Evolutionary conservation across 2,329 filamentous ascomycete species (phyloP).

Genomic region (Diaporthe eres): DNA sequence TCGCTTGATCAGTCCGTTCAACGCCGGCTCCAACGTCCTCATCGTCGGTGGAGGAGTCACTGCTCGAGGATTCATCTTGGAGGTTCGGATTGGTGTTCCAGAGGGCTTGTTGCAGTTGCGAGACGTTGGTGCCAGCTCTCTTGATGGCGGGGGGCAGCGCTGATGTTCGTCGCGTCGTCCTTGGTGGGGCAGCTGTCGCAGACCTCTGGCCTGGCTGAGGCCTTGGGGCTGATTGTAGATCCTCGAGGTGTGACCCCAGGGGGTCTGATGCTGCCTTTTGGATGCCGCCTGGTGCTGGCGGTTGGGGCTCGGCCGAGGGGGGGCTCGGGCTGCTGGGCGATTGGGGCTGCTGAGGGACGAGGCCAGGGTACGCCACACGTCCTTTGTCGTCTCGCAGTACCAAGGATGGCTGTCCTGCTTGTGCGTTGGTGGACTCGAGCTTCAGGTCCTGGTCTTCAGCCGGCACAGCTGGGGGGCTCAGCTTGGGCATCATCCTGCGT

Average conservation of each 20-base stretch:
- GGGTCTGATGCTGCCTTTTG: constrained; percentile 42
- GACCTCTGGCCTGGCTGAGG: constrained; percentile 44
- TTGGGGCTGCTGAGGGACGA: constrained; percentile 50
- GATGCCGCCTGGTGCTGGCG: constrained; percentile 6
- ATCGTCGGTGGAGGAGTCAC: constrained; percentile 47
- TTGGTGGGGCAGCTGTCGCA: constrained; percentile 44
- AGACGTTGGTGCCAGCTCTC: constrained; percentile 48
- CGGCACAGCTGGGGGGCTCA: constrained; percentile 8
- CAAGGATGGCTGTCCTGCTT: constrained; percentile 47
- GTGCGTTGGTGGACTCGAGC: constrained; percentile 46
- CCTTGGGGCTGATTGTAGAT: constrained; percentile 18
- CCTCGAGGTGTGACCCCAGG: not conserved
- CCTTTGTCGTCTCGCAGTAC: constrained; percentile 51
- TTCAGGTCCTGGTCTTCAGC: constrained; percentile 43
- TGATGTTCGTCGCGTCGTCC: constrained; percentile 39
- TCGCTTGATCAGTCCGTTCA: constrained; percentile 31
- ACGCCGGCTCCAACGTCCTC: constrained; percentile 39
- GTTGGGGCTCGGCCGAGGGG: not conserved
- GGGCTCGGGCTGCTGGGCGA: constrained; percentile 38
- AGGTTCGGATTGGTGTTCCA: constrained; percentile 42
- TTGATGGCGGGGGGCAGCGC: constrained; percentile 42
- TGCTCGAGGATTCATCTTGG: constrained; percentile 44
- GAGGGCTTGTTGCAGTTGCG: constrained; percentile 49
- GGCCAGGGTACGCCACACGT: constrained; percentile 50
- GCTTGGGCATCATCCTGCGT: constrained; percentile 30